phyloP scores from a whole-genome alignment of 192 early-diverging fungal genomes.

The Lobosporangium transversale region DNA sequence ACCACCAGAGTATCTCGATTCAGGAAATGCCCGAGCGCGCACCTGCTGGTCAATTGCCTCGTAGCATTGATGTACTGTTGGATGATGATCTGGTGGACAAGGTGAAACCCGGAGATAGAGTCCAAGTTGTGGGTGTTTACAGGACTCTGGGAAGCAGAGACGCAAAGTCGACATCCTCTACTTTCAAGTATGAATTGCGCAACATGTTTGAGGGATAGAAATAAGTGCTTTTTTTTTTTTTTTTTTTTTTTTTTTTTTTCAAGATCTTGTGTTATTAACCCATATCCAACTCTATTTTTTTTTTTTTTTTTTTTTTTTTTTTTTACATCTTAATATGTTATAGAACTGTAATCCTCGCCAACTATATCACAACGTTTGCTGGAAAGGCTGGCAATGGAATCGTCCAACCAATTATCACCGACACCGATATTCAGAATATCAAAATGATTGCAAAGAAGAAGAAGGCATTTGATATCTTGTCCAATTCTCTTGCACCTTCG shows the following conservation, averaged over 20 bases:
- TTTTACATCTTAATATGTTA: too few species aligned
- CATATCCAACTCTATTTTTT: neutral
- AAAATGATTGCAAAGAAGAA: conserved; percentile 73
- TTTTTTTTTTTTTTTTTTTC: neutral
- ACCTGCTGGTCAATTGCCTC: conserved; percentile 91
- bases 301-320: neutral
- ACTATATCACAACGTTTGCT: conserved; percentile 79
- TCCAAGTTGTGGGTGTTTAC: conserved; percentile 94
- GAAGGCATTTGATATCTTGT: conserved; percentile 81
- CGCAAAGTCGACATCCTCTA: conserved; percentile 78
- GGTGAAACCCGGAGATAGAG: conserved; percentile 96
- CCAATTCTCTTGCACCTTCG: conserved; percentile 89
- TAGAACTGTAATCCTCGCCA: conserved; percentile 90
- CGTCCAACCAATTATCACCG: conserved; percentile 76
- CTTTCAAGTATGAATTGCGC: conserved; percentile 71
- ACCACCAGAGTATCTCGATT: conserved; percentile 92
- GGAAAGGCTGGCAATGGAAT: conserved; percentile 80
- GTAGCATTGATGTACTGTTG: conserved; percentile 92
- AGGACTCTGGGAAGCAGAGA: conserved; percentile 84
- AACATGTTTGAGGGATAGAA: too few species aligned
- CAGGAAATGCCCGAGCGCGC: conserved; percentile 99
- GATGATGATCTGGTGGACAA: conserved; percentile 96
- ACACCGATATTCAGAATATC: conserved; percentile 90
- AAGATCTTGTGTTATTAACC: neutral
- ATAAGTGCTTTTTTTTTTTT: neutral